Conservation (phyloP, 306 rosid species). For the Amphicarpaea edgeworthii region DNA sequence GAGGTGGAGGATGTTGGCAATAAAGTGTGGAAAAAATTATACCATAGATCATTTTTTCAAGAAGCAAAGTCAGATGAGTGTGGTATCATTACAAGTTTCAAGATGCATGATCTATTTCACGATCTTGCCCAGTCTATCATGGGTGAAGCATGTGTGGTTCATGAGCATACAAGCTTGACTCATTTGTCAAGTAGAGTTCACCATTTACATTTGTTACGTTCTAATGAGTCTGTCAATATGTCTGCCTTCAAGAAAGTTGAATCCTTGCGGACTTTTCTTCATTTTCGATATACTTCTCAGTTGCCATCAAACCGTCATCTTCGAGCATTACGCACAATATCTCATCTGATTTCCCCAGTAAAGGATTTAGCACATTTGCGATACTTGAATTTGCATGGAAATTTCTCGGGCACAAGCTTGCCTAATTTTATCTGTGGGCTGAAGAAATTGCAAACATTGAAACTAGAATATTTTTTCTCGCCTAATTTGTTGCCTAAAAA, state of each 20-base stretch:
- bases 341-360: not conserved
- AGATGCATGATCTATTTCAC: slow-evolving; percentile 37
- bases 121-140: slow-evolving; percentile 42
- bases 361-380: slow-evolving; percentile 1
- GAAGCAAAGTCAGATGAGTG: not conserved
- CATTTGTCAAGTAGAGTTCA: slow-evolving; percentile 13
- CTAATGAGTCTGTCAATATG: not conserved
- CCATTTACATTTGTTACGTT: not conserved
- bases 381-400: not conserved
- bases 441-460: slow-evolving; percentile 6
- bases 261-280: slow-evolving; percentile 5
- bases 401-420: not conserved
- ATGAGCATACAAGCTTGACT: not conserved
- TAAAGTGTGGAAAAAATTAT: not conserved
- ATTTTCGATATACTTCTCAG: no score
- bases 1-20: not conserved
- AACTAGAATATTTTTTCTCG: not conserved
- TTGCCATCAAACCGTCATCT: not conserved
- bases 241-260: slow-evolving; percentile 26
- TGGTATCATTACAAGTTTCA: not conserved
- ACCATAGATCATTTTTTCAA: not conserved
- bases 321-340: not conserved
- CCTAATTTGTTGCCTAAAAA: not conserved
- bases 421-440: not conserved
- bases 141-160: slow-evolving; percentile 7